phyloP scores from a whole-genome alignment of 2,329 filamentous ascomycete genomes.

The Lecanicillium sp. region DNA sequence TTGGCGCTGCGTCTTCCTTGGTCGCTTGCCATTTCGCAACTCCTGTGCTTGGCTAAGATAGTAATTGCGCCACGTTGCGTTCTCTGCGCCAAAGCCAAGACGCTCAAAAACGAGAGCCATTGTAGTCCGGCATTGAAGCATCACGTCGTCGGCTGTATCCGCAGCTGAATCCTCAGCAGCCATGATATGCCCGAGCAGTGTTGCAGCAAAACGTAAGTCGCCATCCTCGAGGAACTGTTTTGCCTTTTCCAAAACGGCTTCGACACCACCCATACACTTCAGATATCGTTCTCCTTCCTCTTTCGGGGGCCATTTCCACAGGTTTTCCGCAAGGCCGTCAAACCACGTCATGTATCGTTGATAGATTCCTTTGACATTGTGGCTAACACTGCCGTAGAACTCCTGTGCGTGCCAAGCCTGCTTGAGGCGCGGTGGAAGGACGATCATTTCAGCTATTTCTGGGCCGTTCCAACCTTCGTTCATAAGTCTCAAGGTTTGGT shows the following conservation, averaged over 20 bases:
- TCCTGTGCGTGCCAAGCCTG: slow-evolving; percentile 19
- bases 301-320: slow-evolving; percentile 2
- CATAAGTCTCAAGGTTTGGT: slow-evolving; percentile 30
- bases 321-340: slow-evolving; percentile 9
- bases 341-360: slow-evolving; percentile 11
- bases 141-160: too few species aligned
- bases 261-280: slow-evolving; percentile 26
- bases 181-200: slow-evolving; percentile 27
- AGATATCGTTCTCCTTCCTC: slow-evolving; percentile 27
- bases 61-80: slow-evolving; percentile 32
- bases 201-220: slow-evolving; percentile 30
- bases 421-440: slow-evolving; percentile 23
- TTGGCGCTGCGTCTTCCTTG: neutral
- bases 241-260: slow-evolving; percentile 21
- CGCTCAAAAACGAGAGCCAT: slow-evolving; percentile 23
- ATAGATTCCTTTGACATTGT: slow-evolving; percentile 24
- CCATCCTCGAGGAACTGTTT: slow-evolving; percentile 17
- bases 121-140: slow-evolving; percentile 9
- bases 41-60: slow-evolving; percentile 24
- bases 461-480: slow-evolving; percentile 26
- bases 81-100: slow-evolving; percentile 29
- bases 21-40: slow-evolving; percentile 11
- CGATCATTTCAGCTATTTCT: slow-evolving; percentile 31
- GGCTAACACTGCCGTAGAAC: slow-evolving; percentile 25
- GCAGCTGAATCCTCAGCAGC: slow-evolving; percentile 12